Evolutionary conservation across 345 rosid genomes (phyloP), one percentile per base, ranked within the genome.

Genomic region (Kernera saxatilis): DNA sequence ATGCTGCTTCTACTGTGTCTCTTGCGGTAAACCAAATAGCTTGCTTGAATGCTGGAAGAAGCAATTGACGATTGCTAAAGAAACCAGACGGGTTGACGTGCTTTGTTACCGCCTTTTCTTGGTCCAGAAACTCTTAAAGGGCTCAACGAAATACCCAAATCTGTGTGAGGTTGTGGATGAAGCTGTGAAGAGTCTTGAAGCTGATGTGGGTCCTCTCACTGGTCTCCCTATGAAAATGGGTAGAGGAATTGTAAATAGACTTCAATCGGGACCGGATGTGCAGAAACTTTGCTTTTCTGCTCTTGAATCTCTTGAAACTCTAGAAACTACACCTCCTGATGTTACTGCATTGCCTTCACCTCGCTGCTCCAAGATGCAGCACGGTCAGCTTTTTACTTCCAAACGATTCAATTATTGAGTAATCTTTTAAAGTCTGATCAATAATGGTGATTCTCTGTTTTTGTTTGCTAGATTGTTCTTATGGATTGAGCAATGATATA

Each of bases 31-130:
- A 74, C 51, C 60, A 8, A 90, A 90, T 60, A 78, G 74, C 57
- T 59, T 86, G 36, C 82, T 90, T 87, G 82, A 92, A 52, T 75
- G 77, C 22, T 91, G 86, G 94, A 86, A 82, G 81, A 88, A 88
- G 71, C 97, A 88, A 23, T 35, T 88, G 76, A 36, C 81, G 71
- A 69, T 82, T 64, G 94, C 97, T 39, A 83, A 81, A 74, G 97
- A 85, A 78, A 85, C 97, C 6, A 86, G 97, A 81, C 80, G 97
- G 79, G 92, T 91, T 37, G 92, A 88, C 65, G 88, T 76, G 22
- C 83, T 91, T 56, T 91, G 97, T 67, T 84, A 80, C 65, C 79
- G 92, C 13, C 82, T 88, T 68, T 82, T 85, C 76, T 43, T 88
- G 72, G 82, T 81, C 69, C 82, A 78, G 29, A 84, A 79, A 63